Conservation (phyloP, 768 basidiomycete genomes). For the Podaxis mareebaensis region DNA sequence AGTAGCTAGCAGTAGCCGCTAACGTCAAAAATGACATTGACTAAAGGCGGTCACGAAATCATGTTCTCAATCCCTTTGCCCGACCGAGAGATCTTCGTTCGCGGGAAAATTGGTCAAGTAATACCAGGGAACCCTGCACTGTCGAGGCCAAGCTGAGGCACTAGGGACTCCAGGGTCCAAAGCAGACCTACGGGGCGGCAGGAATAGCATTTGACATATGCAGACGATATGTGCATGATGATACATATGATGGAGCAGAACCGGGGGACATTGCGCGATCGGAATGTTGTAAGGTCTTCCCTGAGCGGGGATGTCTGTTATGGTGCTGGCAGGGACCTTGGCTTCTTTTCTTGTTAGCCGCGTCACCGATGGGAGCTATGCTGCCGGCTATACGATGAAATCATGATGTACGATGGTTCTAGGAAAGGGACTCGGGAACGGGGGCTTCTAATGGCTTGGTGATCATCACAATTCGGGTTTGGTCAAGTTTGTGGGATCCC, state of each 20-base stretch:
- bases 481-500: background rate
- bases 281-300: slow-evolving; percentile 6
- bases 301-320: background rate
- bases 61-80: background rate
- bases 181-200: background rate
- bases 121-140: background rate
- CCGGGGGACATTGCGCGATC: slow-evolving; percentile 2
- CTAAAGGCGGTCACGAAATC: background rate
- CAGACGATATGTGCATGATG: background rate
- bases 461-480: background rate
- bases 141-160: background rate
- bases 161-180: background rate
- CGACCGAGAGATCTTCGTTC: background rate
- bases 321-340: background rate
- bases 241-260: background rate
- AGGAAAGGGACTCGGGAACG: background rate
- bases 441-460: background rate
- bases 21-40: background rate
- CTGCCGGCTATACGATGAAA: background rate
- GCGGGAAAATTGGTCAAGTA: background rate
- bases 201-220: background rate
- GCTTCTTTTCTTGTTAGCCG: background rate
- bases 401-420: background rate
- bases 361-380: background rate
- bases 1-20: background rate